A percentile compares a stretch with the other conserved stretches of the same genome.
phyloP scores from a whole-genome alignment of 371 early-diverging fungal species.

The Apophysomyces elegans region DNA sequence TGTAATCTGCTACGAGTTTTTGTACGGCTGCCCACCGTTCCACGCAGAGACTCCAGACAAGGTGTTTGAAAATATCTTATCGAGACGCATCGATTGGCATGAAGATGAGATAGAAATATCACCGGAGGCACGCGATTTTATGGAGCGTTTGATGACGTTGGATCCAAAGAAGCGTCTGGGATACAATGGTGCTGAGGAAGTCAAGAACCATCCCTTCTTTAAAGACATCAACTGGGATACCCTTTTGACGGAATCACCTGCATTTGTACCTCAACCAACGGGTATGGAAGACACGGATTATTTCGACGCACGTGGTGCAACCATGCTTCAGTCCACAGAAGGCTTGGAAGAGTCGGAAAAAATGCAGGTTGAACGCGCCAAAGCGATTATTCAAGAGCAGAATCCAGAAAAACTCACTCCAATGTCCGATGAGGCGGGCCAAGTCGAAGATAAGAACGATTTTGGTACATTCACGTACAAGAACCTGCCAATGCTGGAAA shows the following conservation, averaged over 20 bases:
- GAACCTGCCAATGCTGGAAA: conserved; percentile 86
- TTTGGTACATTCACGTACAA: conserved; percentile 94
- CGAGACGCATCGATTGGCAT: conserved; percentile 75
- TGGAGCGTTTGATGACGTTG: conserved; percentile 78
- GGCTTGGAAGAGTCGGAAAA: conserved; percentile 27
- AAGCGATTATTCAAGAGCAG: conserved; percentile 50
- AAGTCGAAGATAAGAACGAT: conserved; percentile 53
- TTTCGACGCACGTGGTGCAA: conserved; percentile 89
- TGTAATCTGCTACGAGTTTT: conserved; percentile 88
- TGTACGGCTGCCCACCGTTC: conserved; percentile 90
- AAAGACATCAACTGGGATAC: conserved; percentile 70
- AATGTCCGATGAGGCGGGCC: neutral
- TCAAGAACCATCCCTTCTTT: conserved; percentile 71
- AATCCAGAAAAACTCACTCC: conserved; percentile 31
- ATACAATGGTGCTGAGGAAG: conserved; percentile 65
- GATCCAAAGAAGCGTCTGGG: conserved; percentile 83
- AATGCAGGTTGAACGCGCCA: conserved; percentile 39
- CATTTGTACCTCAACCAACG: conserved; percentile 85
- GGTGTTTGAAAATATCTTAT: conserved; percentile 88
- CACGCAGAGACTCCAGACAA: conserved; percentile 82
- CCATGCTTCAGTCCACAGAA: conserved; percentile 39
- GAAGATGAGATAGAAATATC: conserved; percentile 72
- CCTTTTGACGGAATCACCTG: conserved; percentile 69
- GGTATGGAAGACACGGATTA: conserved; percentile 89
- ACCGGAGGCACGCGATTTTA: conserved; percentile 86